Evolutionary conservation across 1,139 yeast species (phyloP).

Genomic region (Debaryomyces robertsiae): DNA sequence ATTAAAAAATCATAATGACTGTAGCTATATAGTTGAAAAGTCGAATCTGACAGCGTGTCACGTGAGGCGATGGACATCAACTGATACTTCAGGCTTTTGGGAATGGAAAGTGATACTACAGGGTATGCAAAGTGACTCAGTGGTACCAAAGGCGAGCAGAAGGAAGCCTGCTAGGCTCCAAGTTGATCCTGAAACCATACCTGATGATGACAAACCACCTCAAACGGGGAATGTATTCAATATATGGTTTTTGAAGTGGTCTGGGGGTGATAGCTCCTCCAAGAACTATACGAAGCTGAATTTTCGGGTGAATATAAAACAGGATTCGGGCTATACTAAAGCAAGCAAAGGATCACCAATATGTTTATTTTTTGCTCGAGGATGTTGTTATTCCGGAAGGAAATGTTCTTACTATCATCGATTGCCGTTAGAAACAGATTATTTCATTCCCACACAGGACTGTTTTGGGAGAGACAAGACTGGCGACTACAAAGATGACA

Average conservation of each 20-base stretch:
- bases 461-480: conserved; percentile 94
- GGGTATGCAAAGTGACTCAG: neutral
- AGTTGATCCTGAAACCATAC: conserved; percentile 63
- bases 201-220: conserved; percentile 68
- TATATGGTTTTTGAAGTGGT: conserved; percentile 89
- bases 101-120: too few relatives aligned
- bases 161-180: conserved; percentile 59
- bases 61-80: neutral
- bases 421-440: conserved; percentile 56
- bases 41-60: neutral
- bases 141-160: neutral
- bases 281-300: conserved; percentile 35
- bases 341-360: conserved; percentile 57
- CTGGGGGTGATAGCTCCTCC: conserved; percentile 62
- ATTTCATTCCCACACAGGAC: conserved; percentile 66
- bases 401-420: conserved; percentile 79
- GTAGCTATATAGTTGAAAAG: too few relatives aligned
- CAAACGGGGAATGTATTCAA: conserved; percentile 83
- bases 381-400: conserved; percentile 78
- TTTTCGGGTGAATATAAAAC: conserved; percentile 56
- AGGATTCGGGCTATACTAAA: conserved; percentile 75
- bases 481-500: conserved; percentile 82
- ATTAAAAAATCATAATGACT: too few relatives aligned
- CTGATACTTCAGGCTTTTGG: too few relatives aligned
- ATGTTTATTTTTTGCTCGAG: conserved; percentile 87